Conservation (phyloP, 768 basidiomycete species). For the Amanita fuliginea region DNA sequence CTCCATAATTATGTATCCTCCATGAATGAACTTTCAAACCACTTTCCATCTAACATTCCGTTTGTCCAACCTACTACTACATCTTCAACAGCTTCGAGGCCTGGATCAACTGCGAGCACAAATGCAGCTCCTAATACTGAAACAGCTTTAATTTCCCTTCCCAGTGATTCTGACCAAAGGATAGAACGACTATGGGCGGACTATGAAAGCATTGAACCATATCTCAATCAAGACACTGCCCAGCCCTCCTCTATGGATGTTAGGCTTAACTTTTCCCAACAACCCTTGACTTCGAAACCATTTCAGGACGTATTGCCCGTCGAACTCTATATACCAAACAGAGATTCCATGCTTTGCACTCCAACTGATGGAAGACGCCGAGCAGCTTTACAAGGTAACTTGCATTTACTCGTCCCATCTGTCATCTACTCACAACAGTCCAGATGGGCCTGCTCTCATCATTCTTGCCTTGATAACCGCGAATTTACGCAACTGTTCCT, state of each 20-base stretch:
- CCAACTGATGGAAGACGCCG: conserved; percentile 33
- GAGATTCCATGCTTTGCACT: conserved; percentile 41
- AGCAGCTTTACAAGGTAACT: conserved; percentile 52
- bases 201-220: conserved; percentile 73
- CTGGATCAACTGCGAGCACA: conserved; percentile 14
- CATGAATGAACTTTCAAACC: conserved; percentile 54
- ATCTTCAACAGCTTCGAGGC: conserved; percentile 21
- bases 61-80: conserved; percentile 17
- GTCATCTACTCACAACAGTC: not conserved
- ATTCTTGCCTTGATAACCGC: conserved; percentile 81
- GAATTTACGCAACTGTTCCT: conserved; percentile 77
- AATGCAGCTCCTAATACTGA: conserved; percentile 16
- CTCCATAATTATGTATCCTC: conserved; percentile 83
- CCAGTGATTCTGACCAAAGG: conserved; percentile 76
- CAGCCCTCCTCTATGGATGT: conserved; percentile 42
- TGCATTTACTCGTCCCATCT: not conserved
- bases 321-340: conserved; percentile 64
- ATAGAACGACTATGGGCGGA: conserved; percentile 82
- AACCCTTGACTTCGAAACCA: conserved; percentile 29
- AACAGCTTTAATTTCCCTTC: conserved; percentile 30
- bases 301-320: conserved; percentile 75
- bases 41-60: conserved; percentile 19
- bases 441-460: conserved; percentile 85
- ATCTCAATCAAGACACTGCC: conserved; percentile 37
- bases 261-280: conserved; percentile 44